Base-by-base conservation (phyloP, 768 basidiomycete genomes). In the Guyanaporus albipodus region DNA sequence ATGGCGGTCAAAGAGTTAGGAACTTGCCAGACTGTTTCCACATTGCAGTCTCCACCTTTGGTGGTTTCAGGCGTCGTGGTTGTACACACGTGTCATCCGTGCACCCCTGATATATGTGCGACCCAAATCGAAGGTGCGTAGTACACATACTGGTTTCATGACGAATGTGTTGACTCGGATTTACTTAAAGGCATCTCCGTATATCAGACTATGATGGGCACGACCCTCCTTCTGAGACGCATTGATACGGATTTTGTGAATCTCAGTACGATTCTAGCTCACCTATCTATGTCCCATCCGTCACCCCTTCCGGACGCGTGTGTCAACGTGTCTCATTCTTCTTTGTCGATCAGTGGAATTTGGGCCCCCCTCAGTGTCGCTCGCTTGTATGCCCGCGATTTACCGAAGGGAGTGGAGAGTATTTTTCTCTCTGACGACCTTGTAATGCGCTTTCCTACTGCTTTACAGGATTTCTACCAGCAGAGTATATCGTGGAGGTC, bases 181-280 rank as follows among this genome's bases (percentile, higher is more conserved):
- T n/a, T 35, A 8, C 40, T 49, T 15, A 6, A 57, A 88, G 86
- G 81, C 54, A 82, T 88, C 45, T 77, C 83, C 31, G 85, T 88
- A 40, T 88, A 87, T 64, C 83, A 84, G 60, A 84, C 80, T 64
- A 71, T 68, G 42, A 72, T 87, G 9, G 80, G 77, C 32, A 63
- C 73, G 8, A 70, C 71, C 41, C 68, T 74, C 26, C 70, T 88
- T 38, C 66, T 87, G 52, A 80, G 87, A 55, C 81, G 87, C 53
- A 80, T 87, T 44, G 86, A 88, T 67, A 85, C 85, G 27, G 84
- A 86, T 58, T 88, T 84, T 54, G 85, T 88, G 56, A 85, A 88
- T 61, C 71, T 87, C 37, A 75, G 82, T 34, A 55, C 56, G 24
- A 72, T 62, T 69, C 76, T 38, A 68, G 70, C 37, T 58, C 73